Evolutionary conservation across 2,329 filamentous ascomycete genomes (phyloP).

Genomic region (Diplodia mutila): DNA sequence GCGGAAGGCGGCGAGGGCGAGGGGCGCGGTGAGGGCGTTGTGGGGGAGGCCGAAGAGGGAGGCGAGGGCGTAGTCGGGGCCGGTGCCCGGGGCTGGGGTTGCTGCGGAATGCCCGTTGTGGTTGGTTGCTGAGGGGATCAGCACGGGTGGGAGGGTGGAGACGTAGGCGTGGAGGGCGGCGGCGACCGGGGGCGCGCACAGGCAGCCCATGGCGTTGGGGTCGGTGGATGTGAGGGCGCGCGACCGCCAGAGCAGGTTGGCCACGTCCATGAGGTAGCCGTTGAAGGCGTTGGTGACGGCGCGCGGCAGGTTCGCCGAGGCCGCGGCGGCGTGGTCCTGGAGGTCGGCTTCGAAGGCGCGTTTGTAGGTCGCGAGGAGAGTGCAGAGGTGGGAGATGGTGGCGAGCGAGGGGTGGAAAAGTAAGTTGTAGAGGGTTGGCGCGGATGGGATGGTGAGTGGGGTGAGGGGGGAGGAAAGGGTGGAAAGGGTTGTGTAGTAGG

Average conservation of each 20-base stretch:
- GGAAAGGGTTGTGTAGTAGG: slow-evolving; percentile 69
- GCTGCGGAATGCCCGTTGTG: slow-evolving; percentile 43
- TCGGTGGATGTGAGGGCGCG: slow-evolving; percentile 70
- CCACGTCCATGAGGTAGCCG: slow-evolving; percentile 82
- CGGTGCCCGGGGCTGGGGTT: slow-evolving; percentile 50
- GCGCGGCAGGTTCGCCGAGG: slow-evolving; percentile 25
- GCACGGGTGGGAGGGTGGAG: slow-evolving; percentile 39
- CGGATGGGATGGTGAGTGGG: slow-evolving; percentile 69
- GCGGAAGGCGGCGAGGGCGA: slow-evolving; percentile 54
- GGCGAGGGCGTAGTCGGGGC: slow-evolving; percentile 42
- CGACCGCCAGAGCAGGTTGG: slow-evolving; percentile 80
- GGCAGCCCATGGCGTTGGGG: slow-evolving; percentile 60
- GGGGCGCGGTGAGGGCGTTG: slow-evolving; percentile 49
- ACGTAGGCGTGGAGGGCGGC: slow-evolving; percentile 48
- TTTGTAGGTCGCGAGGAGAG: slow-evolving; percentile 73
- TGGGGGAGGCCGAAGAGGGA: slow-evolving; percentile 54
- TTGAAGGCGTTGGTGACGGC: slow-evolving; percentile 66
- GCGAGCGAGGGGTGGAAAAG: slow-evolving; percentile 67
- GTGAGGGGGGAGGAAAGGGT: slow-evolving; percentile 43
- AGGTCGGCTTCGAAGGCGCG: slow-evolving; percentile 65
- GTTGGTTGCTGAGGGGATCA: slow-evolving; percentile 42
- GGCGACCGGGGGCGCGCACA: slow-evolving; percentile 54
- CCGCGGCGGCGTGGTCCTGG: slow-evolving; percentile 27
- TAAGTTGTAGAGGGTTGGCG: slow-evolving; percentile 70
- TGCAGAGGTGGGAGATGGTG: slow-evolving; percentile 69